Evolutionary conservation across 202 grass and related monocot genomes (phyloP).

Genomic region (Elaeis oleifera): DNA sequence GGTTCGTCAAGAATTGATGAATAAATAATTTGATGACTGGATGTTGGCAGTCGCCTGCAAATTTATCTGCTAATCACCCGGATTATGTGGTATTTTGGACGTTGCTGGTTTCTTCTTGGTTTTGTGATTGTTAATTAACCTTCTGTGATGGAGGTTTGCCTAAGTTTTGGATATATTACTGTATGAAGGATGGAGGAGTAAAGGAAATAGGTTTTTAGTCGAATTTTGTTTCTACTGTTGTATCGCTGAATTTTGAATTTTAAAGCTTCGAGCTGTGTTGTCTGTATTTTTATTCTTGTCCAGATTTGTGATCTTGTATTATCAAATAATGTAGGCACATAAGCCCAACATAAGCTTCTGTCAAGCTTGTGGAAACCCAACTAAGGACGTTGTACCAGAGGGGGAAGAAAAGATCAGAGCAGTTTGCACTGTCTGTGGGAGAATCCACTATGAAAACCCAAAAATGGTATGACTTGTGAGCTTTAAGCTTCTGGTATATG

Average conservation of each 20-base stretch:
- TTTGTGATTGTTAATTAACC: too few relatives aligned
- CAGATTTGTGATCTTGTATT: neutral
- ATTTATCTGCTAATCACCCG: too few relatives aligned
- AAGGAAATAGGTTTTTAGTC: neutral
- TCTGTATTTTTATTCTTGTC: too few relatives aligned
- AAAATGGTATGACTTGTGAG: constrained; percentile 61
- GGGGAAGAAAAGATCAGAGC: constrained; percentile 91
- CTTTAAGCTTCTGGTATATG: neutral
- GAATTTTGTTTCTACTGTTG: neutral
- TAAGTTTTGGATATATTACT: neutral
- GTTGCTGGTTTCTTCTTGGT: too few relatives aligned
- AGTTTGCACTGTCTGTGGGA: constrained; percentile 72
- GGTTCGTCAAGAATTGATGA: too few relatives aligned
- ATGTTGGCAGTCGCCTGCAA: too few relatives aligned
- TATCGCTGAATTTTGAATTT: neutral
- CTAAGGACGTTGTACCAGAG: constrained; percentile 68
- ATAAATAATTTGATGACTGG: too few relatives aligned
- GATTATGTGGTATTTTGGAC: too few relatives aligned
- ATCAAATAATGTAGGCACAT: constrained; percentile 31
- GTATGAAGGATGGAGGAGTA: neutral
- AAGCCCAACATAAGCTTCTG: constrained; percentile 70
- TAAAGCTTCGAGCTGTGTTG: too few relatives aligned
- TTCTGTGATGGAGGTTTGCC: neutral
- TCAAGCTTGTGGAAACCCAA: constrained; percentile 65
- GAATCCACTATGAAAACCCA: constrained; percentile 90